Evolutionary conservation across 768 basidiomycete species (phyloP).

Genomic region (Pisolithus orientalis): DNA sequence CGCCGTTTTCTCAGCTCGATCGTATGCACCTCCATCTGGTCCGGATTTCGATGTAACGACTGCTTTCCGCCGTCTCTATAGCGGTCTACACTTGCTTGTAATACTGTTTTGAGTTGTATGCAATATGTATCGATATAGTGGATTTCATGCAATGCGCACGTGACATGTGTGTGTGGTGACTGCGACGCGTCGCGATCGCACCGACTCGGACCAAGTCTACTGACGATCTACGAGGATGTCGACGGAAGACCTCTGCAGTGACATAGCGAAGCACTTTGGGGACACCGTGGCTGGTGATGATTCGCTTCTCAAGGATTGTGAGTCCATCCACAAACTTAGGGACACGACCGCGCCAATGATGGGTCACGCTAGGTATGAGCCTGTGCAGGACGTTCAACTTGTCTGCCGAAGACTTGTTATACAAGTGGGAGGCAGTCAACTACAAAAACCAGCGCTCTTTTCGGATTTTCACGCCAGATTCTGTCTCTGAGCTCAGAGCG

Average conservation of each 20-base stretch:
- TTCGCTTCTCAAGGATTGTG: constrained; percentile 49
- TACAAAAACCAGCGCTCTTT: constrained; percentile 26
- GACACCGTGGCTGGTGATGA: constrained; percentile 33
- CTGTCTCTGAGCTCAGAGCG: constrained; percentile 38
- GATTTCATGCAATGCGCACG: not conserved
- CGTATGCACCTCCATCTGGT: too few relatives aligned
- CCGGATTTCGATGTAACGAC: too few relatives aligned
- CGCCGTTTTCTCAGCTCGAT: too few relatives aligned
- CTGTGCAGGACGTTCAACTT: constrained; percentile 61
- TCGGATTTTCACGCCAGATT: constrained; percentile 42
- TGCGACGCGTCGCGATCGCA: not conserved
- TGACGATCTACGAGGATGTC: constrained; percentile 13
- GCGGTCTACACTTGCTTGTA: too few relatives aligned
- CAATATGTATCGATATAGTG: not conserved
- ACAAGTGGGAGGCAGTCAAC: constrained; percentile 60
- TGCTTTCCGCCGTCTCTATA: too few relatives aligned
- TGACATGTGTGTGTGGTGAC: not conserved
- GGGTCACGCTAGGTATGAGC: constrained; percentile 41
- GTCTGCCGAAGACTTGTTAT: constrained; percentile 46
- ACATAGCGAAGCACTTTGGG: constrained; percentile 22
- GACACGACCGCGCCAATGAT: constrained; percentile 3
- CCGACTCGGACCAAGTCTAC: not conserved
- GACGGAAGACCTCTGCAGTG: constrained; percentile 9
- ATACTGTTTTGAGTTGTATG: not conserved
- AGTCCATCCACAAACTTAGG: constrained; percentile 6